Conservation (phyloP, 2,329 filamentous ascomycete genomes). For the Fusarium annulatum region DNA sequence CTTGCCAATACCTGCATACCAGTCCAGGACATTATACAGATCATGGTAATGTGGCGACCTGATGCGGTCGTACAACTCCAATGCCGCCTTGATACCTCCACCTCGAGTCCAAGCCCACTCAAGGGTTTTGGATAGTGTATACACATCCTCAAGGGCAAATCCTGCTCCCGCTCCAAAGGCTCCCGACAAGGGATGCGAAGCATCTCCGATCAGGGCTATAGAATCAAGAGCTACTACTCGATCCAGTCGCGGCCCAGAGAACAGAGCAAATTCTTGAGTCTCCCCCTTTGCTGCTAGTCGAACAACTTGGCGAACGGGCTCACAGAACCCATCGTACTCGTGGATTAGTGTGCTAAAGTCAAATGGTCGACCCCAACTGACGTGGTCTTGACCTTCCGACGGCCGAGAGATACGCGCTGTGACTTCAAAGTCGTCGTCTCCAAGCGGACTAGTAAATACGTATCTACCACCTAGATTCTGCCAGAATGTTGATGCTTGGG, state of each 20-base stretch:
- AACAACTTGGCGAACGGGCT: conserved; percentile 46
- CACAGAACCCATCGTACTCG: conserved; percentile 47
- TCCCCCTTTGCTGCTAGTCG: conserved; percentile 42
- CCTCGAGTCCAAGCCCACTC: conserved; percentile 39
- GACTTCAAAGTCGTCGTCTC: conserved; percentile 50
- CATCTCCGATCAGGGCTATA: conserved; percentile 64
- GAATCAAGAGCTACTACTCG: conserved; percentile 33
- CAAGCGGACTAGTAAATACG: conserved; percentile 50
- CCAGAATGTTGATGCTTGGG: conserved; percentile 47
- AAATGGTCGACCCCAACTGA: conserved; percentile 47
- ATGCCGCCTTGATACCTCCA: conserved; percentile 29
- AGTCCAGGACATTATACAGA: conserved; percentile 43
- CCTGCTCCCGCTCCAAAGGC: conserved; percentile 54
- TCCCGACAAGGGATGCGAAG: conserved; percentile 65
- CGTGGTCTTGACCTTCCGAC: conserved; percentile 40
- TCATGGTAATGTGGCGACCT: conserved; percentile 46
- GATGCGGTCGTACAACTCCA: conserved; percentile 44
- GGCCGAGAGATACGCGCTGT: conserved; percentile 38
- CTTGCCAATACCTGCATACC: conserved; percentile 31
- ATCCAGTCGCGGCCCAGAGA: conserved; percentile 46
- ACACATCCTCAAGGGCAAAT: conserved; percentile 52
- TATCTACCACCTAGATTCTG: conserved; percentile 46
- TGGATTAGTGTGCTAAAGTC: conserved; percentile 32
- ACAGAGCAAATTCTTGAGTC: conserved; percentile 47
- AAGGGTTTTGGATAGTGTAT: conserved; percentile 37